Conservation (phyloP, 495 filamentous ascomycete genomes). For the Annulohypoxylon moriforme region DNA sequence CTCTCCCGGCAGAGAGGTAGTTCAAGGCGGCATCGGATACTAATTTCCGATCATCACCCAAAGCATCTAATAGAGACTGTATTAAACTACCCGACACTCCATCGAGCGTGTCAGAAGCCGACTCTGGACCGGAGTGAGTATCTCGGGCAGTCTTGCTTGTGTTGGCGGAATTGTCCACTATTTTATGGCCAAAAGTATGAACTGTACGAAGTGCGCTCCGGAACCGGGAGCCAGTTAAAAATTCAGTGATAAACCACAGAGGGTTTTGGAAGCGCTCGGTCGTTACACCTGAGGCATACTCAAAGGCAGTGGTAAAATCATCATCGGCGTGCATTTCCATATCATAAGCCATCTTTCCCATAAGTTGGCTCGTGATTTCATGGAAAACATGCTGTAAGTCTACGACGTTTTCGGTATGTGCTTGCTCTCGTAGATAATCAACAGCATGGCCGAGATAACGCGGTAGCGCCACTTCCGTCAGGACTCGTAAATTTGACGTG, state of each 20-base stretch:
- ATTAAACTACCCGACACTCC: constrained; percentile 65
- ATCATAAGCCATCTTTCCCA: constrained; percentile 72
- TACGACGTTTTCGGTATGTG: constrained; percentile 44
- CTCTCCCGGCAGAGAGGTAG: constrained; percentile 68
- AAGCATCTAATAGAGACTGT: constrained; percentile 65
- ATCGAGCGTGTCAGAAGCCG: constrained; percentile 50
- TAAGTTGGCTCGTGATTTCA: constrained; percentile 69
- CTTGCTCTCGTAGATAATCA: constrained; percentile 43
- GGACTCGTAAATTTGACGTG: constrained; percentile 63
- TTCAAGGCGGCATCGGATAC: constrained; percentile 70
- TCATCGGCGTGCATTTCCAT: constrained; percentile 70
- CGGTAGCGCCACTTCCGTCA: constrained; percentile 67
- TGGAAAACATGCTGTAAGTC: constrained; percentile 68
- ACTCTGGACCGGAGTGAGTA: constrained; percentile 1
- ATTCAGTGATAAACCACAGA: constrained; percentile 66
- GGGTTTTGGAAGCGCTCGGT: constrained; percentile 72
- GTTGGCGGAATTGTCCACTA: constrained; percentile 62
- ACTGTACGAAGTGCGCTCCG: constrained; percentile 59
- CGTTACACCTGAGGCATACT: constrained; percentile 67
- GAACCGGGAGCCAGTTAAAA: constrained; percentile 59
- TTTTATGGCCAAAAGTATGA: constrained; percentile 60
- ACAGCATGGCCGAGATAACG: constrained; percentile 58
- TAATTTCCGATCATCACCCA: constrained; percentile 57
- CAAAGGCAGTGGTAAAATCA: constrained; percentile 67
- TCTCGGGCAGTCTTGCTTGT: constrained; percentile 30